Conservation (phyloP, 805 yeast genomes). For the Lachancea dasiensis region DNA sequence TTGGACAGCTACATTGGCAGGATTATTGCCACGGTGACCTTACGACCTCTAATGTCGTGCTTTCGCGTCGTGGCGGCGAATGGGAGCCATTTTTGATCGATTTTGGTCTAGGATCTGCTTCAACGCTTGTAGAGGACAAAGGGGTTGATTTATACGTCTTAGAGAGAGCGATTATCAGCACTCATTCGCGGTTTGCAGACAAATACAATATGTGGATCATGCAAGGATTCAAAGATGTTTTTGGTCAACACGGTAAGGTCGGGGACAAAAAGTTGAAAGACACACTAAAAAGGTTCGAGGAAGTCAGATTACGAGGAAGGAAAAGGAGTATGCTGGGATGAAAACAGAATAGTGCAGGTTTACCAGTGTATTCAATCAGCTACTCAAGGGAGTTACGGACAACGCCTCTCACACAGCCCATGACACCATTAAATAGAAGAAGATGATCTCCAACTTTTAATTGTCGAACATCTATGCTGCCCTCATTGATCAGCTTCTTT, state of each 20-base stretch:
- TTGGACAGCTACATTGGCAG: constrained; percentile 65
- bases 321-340: constrained; percentile 92
- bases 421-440: constrained; percentile 72
- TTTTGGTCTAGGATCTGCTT: constrained; percentile 80
- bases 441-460: constrained; percentile 62
- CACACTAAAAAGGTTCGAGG: constrained; percentile 60
- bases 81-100: constrained; percentile 68
- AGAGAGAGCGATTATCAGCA: constrained; percentile 85
- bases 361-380: background rate
- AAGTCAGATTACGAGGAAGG: constrained; percentile 86
- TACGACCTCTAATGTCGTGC: constrained; percentile 80
- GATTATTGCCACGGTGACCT: constrained; percentile 92
- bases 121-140: constrained; percentile 77
- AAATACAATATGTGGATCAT: constrained; percentile 64
- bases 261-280: constrained; percentile 43
- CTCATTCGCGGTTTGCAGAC: constrained; percentile 73
- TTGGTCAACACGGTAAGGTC: constrained; percentile 27
- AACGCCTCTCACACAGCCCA: constrained; percentile 67
- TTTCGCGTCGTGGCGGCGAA: constrained; percentile 31
- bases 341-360: background rate
- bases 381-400: constrained; percentile 27
- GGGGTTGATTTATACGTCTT: constrained; percentile 96
- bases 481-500: constrained; percentile 49
- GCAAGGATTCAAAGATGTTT: constrained; percentile 54
- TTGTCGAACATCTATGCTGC: constrained; percentile 37